Evolutionary conservation across 176 grass and related monocot species (phyloP).

Genomic region (Aegilops longissima): DNA sequence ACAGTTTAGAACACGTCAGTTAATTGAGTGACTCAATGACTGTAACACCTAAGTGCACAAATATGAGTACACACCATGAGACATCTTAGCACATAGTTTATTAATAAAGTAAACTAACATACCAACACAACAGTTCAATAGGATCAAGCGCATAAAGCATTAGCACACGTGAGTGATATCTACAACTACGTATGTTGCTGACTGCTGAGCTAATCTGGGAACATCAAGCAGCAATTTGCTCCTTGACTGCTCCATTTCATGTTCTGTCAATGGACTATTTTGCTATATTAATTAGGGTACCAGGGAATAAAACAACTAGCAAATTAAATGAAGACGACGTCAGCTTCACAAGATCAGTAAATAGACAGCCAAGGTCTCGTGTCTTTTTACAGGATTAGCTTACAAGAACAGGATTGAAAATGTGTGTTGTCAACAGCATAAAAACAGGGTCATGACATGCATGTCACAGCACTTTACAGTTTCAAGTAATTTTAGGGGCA

Average conservation of each 20-base stretch:
- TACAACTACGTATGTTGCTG: conserved; percentile 7
- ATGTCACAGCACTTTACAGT: conserved; percentile 12
- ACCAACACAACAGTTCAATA: conserved; percentile 9
- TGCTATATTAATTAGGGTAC: neutral
- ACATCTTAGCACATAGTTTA: neutral
- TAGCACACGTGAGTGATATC: neutral
- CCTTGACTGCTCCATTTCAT: conserved; percentile 4
- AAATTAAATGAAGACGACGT: neutral
- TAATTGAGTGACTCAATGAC: conserved; percentile 17
- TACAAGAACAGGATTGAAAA: neutral
- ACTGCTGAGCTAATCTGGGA: neutral
- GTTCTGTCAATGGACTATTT: neutral
- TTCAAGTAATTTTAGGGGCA: neutral
- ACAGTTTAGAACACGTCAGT: conserved; percentile 34
- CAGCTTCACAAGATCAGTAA: conserved; percentile 14
- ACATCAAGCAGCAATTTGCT: conserved; percentile 4
- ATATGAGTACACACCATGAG: neutral
- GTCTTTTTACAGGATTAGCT: neutral
- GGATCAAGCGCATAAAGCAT: conserved; percentile 11
- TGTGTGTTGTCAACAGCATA: neutral
- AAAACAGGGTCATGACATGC: neutral
- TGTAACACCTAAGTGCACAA: conserved; percentile 19
- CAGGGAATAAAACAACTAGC: conserved; percentile 1
- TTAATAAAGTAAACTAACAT: conserved; percentile 10
- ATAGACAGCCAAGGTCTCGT: neutral